Evolutionary conservation across 1,284 basidiomycete species (phyloP).

Genomic region (Trichosporon sp.): DNA sequence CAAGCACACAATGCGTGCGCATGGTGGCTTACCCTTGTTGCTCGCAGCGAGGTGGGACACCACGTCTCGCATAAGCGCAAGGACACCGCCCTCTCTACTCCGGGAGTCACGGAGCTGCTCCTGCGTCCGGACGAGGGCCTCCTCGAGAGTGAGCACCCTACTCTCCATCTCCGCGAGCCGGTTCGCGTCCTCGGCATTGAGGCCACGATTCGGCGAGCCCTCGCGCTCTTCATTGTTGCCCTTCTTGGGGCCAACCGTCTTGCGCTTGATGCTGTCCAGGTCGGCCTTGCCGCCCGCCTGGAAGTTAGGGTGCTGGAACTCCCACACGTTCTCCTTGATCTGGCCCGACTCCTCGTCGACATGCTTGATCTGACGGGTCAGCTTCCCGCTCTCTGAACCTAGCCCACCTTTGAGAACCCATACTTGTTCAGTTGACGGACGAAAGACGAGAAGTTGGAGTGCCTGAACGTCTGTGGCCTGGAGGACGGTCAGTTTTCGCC

Average conservation of each 20-base stretch:
- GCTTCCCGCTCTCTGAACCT: neutral
- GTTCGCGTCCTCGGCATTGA: conserved; percentile 40
- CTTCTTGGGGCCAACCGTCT: conserved; percentile 65
- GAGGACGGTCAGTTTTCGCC: neutral
- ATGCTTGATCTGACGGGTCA: conserved; percentile 47
- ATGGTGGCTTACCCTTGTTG: conserved; percentile 44
- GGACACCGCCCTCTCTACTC: conserved; percentile 39
- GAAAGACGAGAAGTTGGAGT: conserved; percentile 94
- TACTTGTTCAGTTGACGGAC: conserved; percentile 97
- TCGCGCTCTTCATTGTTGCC: conserved; percentile 34
- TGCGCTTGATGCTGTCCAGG: conserved; percentile 92
- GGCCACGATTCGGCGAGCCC: conserved; percentile 42
- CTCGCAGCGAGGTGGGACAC: conserved; percentile 40
- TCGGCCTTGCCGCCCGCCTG: conserved; percentile 79
- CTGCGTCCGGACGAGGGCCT: conserved; percentile 40
- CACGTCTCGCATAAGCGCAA: conserved; percentile 44
- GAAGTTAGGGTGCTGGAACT: conserved; percentile 94
- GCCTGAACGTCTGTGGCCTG: conserved; percentile 87
- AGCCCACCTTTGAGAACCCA: conserved; percentile 88
- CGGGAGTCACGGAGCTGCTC: conserved; percentile 42
- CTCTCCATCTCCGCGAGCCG: conserved; percentile 46
- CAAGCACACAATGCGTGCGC: neutral
- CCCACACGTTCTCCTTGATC: conserved; percentile 67
- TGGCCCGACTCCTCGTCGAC: conserved; percentile 48
- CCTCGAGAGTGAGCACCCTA: conserved; percentile 45